Base-by-base conservation (phyloP, 148 eudicot genomes). In the Fallopia convolvulus region DNA sequence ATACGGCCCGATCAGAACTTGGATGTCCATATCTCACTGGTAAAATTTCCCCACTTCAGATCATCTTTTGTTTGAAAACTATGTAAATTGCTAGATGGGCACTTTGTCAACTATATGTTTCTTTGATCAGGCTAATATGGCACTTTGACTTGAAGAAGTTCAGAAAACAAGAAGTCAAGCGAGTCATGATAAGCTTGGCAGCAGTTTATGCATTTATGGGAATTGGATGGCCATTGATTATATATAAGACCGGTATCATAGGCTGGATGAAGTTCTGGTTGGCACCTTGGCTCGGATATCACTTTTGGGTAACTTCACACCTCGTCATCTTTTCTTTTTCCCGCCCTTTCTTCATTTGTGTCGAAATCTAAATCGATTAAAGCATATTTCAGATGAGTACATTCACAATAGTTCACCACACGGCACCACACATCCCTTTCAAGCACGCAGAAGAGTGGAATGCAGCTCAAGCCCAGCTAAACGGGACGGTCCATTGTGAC, bases 211-310 rank as follows among this genome's bases (percentile, higher is more conserved):
- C 91, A 33, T 94, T 92, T 76, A 89, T 94, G 80, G 93, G 86
- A 66, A 80, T 92, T 66, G 99, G 87, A 74, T 94, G 99, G 97
- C 99, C 99, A 1, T 81, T 94, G 83, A 94, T 94, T 42, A 79
- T 94, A 52, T 88, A 74, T 70, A 89, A 88, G 78, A 76, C 88
- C 0, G 99, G 99, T 60, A 79, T 94, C 33, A 76, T 85, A 47
- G 99, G 99, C 75, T 94, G 97, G 97, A 83, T 94, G 82, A 94
- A 94, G 82, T 94, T 89, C 87, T 94, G 99, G 99, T 82, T 94
- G 72, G 89, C 92, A 89, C 99, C 98, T 21, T 94, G 99, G 97
- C 77, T 94, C 87, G 99, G 97, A 80, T 94, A 90, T 85, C 99
- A 94, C 82, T 94, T 94, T 74, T 94, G 99, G 99, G 97, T 92